A percentile compares a stretch with the other conserved stretches of the same genome.
Conservation (phyloP, 192 early-diverging fungal genomes). For the Geranomyces michiganensis region DNA sequence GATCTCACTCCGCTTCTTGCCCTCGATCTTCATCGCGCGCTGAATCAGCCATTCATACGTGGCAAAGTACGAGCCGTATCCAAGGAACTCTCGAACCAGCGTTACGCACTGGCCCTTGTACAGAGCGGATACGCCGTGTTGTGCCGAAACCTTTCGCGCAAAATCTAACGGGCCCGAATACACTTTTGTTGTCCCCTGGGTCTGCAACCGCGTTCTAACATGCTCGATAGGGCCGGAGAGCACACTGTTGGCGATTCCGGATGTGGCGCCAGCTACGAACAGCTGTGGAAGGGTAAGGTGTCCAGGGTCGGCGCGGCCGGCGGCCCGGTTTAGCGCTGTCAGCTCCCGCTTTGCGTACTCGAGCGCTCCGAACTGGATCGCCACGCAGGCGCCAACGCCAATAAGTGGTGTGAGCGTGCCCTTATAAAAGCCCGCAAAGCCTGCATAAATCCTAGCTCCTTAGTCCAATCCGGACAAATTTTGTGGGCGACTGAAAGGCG, state of each 20-base stretch:
- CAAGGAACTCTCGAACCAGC: constrained; percentile 84
- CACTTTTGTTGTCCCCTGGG: constrained; percentile 58
- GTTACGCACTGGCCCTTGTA: constrained; percentile 93
- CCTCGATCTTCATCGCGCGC: constrained; percentile 60
- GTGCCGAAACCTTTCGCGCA: constrained; percentile 75
- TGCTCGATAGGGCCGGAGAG: constrained; percentile 94
- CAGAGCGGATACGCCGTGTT: constrained; percentile 75
- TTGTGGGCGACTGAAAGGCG: too few relatives aligned
- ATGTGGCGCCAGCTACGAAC: constrained; percentile 80
- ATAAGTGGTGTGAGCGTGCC: constrained; percentile 93
- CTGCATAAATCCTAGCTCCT: too few relatives aligned
- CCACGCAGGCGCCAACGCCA: constrained; percentile 93
- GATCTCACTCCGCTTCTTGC: constrained; percentile 70
- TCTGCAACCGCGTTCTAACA: constrained; percentile 92
- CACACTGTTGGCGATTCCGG: constrained; percentile 87
- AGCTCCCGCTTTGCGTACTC: constrained; percentile 87
- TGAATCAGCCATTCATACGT: constrained; percentile 90
- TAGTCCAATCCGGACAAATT: too few relatives aligned
- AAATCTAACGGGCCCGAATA: constrained; percentile 80
- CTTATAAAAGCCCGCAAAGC: constrained; percentile 37
- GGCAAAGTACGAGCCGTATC: constrained; percentile 93
- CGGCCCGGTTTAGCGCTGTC: constrained; percentile 51
- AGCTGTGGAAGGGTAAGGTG: constrained; percentile 77
- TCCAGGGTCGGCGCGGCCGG: constrained; percentile 25
- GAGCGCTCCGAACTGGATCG: constrained; percentile 93